phyloP scores from a whole-genome alignment of 148 eudicot genomes.

The Cornus florida region DNA sequence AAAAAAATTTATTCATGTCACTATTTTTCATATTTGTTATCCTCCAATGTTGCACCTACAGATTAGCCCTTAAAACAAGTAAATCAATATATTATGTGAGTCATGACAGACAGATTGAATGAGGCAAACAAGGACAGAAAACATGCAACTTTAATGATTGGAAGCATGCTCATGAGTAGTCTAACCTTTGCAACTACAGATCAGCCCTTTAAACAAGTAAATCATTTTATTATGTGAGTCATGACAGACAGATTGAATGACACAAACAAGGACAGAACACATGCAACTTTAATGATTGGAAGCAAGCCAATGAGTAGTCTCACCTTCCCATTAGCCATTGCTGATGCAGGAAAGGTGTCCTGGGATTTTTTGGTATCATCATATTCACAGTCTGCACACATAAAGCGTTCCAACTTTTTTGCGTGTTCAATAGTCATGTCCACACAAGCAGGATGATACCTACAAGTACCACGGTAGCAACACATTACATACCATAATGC shows the following conservation, averaged over 20 bases:
- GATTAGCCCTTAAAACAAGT: background rate
- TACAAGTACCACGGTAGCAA: slow-evolving; percentile 10
- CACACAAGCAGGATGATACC: slow-evolving; percentile 49
- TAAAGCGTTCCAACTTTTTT: slow-evolving; percentile 25
- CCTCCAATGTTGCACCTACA: background rate
- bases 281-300: background rate
- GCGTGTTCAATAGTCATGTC: slow-evolving; percentile 32
- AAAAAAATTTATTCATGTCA: background rate
- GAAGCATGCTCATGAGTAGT: background rate
- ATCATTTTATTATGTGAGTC: background rate
- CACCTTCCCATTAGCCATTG: slow-evolving; percentile 34
- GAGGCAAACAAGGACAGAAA: background rate
- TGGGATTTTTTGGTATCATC: slow-evolving; percentile 21
- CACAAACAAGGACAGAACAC: background rate
- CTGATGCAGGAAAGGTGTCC: slow-evolving; percentile 6
- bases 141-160: background rate
- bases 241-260: background rate
- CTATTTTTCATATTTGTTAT: background rate
- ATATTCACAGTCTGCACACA: slow-evolving; percentile 32
- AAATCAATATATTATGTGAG: background rate
- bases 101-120: background rate
- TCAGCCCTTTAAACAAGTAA: background rate
- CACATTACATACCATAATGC: background rate
- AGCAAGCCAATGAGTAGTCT: background rate
- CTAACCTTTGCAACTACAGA: slow-evolving; percentile 19